phyloP scores from a whole-genome alignment of 208 protist genomes.

The Herpetomonas muscarum region DNA sequence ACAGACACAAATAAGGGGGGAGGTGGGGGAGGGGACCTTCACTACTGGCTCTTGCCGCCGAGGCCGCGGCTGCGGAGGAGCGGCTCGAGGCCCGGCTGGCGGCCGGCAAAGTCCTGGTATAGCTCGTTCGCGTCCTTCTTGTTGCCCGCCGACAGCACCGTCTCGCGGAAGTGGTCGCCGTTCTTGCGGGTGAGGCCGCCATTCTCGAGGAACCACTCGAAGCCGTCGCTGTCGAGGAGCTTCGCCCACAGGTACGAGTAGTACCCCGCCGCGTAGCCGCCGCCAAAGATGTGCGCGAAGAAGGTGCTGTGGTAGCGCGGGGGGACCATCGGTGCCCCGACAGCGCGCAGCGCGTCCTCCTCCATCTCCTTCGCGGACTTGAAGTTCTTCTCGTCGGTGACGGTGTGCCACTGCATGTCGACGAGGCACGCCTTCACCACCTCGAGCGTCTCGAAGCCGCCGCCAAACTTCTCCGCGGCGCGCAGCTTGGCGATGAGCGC shows the following conservation, averaged over 20 bases:
- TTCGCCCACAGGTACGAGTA: slow-evolving; percentile 77
- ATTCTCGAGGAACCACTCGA: slow-evolving; percentile 62
- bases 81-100: slow-evolving; percentile 26
- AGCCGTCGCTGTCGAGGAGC: slow-evolving; percentile 59
- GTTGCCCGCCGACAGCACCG: slow-evolving; percentile 65
- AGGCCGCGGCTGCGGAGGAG: slow-evolving; percentile 39
- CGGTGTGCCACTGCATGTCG: slow-evolving; percentile 61
- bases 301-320: slow-evolving; percentile 43
- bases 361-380: slow-evolving; percentile 32
- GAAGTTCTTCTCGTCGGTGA: slow-evolving; percentile 23
- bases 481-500: slow-evolving; percentile 47
- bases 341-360: slow-evolving; percentile 19
- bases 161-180: slow-evolving; percentile 64
- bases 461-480: slow-evolving; percentile 24
- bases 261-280: slow-evolving; percentile 72
- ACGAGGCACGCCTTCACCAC: slow-evolving; percentile 45
- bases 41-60: too few relatives aligned
- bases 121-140: slow-evolving; percentile 38
- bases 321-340: slow-evolving; percentile 24
- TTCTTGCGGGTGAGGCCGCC: slow-evolving; percentile 46
- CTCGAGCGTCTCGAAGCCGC: slow-evolving; percentile 46
- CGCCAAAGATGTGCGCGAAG: slow-evolving; percentile 75
- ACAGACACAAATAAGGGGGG: too few relatives aligned
- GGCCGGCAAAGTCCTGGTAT: slow-evolving; percentile 37
- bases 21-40: too few relatives aligned